Percentiles rank a stretch among this genome's conserved stretches.
These are phyloP conservation scores for Sugiyamaella novakii DNA, from an alignment of 1,139 yeast genomes.

Conservation along the genomic window DNA sequence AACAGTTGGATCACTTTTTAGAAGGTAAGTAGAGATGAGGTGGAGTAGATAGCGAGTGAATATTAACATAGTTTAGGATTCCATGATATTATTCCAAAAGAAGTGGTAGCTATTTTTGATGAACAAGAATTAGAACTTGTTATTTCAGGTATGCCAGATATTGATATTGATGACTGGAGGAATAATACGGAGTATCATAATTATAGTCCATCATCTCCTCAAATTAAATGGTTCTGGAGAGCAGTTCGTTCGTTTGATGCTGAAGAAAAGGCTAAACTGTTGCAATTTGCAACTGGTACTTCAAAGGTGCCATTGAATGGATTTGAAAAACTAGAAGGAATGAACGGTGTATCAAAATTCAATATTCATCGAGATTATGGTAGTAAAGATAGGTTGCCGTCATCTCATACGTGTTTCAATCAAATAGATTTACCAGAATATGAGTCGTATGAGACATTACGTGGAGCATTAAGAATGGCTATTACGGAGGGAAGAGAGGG, in stretches of 20 bases:
- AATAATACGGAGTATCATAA: slow-evolving; percentile 80
- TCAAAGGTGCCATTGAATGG: slow-evolving; percentile 96
- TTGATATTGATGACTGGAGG: slow-evolving; percentile 95
- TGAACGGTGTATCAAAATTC: slow-evolving; percentile 83
- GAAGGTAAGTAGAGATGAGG: slow-evolving; percentile 39
- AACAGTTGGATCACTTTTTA: slow-evolving; percentile 84
- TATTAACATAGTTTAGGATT: slow-evolving; percentile 54
- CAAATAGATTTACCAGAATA: slow-evolving; percentile 94
- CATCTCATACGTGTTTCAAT: slow-evolving; percentile 95
- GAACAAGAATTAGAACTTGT: slow-evolving; percentile 93
- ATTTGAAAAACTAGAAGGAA: slow-evolving; percentile 86
- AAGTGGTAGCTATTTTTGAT: slow-evolving; percentile 82
- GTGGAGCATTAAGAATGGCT: slow-evolving; percentile 80
- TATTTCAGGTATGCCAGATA: slow-evolving; percentile 94
- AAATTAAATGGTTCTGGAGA: slow-evolving; percentile 97
- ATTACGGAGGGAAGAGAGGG: slow-evolving; percentile 97
- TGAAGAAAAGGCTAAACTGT: slow-evolving; percentile 89
- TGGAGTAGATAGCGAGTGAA: not conserved
- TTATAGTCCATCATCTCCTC: slow-evolving; percentile 81
- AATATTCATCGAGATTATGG: slow-evolving; percentile 92
- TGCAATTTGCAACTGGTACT: slow-evolving; percentile 97
- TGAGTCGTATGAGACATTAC: slow-evolving; percentile 79
- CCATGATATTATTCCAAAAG: slow-evolving; percentile 89
- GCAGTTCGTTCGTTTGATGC: slow-evolving; percentile 93
- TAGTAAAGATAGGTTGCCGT: slow-evolving; percentile 80